Percentiles rank a stretch among this genome's conserved stretches.
phyloP scores from a whole-genome alignment of 768 basidiomycete genomes.

The Plicaturopsis crispa region DNA sequence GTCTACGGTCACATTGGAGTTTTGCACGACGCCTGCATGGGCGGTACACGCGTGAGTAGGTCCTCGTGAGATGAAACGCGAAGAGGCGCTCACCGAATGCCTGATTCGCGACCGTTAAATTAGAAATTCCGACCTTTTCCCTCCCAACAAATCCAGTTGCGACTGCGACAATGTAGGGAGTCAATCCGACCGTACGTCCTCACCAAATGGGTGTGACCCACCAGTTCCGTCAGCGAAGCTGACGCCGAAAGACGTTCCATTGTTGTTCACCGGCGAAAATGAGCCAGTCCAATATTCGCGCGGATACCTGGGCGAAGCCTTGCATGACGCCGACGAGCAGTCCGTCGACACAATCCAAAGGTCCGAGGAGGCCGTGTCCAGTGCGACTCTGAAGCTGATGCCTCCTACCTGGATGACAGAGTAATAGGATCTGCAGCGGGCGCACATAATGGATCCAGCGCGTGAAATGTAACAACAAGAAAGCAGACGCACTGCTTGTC shows the following conservation, averaged over 20 bases:
- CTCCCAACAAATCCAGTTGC: conserved; percentile 65
- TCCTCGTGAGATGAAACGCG: conserved; percentile 2
- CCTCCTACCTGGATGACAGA: conserved; percentile 50
- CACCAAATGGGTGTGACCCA: conserved; percentile 25
- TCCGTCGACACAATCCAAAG: conserved; percentile 63
- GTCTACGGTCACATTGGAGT: conserved; percentile 53
- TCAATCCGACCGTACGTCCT: not conserved
- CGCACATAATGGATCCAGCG: conserved; percentile 5
- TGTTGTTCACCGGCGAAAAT: conserved; percentile 53
- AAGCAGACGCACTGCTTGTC: conserved; percentile 33
- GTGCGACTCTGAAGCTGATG: conserved; percentile 57
- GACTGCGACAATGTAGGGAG: conserved; percentile 25
- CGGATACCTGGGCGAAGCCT: conserved; percentile 60
- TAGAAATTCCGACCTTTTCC: conserved; percentile 55
- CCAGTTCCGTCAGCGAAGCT: conserved; percentile 65
- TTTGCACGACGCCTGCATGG: conserved; percentile 46
- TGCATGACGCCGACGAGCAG: conserved; percentile 51
- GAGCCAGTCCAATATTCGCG: conserved; percentile 58
- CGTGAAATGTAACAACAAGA: conserved; percentile 1
- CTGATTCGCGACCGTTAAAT: conserved; percentile 53
- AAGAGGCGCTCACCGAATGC: conserved; percentile 47
- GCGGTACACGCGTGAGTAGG: conserved; percentile 1
- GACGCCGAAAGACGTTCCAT: conserved; percentile 50
- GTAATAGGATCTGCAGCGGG: conserved; percentile 53
- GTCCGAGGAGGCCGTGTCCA: conserved; percentile 73